Conservation (phyloP, 2,329 filamentous ascomycete genomes). For the Dothidotthia symphoricarpi region DNA sequence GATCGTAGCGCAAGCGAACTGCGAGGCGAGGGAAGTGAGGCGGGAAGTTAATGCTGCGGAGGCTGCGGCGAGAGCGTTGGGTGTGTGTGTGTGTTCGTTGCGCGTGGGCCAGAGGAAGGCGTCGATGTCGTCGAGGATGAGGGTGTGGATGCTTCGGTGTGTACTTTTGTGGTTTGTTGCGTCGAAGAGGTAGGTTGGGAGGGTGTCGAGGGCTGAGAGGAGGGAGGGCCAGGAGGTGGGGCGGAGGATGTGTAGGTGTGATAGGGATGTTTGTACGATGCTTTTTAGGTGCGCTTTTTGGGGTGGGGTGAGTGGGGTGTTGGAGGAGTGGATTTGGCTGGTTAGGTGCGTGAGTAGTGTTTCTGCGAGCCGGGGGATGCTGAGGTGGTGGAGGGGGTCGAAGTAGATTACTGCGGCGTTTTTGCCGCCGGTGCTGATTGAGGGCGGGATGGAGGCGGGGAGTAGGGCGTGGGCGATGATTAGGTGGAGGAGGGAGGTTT, state of each 20-base stretch:
- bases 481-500: conserved; percentile 60
- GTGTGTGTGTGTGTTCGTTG: background rate
- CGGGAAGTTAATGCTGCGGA: conserved; percentile 16
- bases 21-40: conserved; percentile 8
- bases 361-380: conserved; percentile 48
- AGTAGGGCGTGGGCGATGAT: conserved; percentile 54
- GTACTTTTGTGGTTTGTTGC: conserved; percentile 50
- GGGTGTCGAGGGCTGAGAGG: conserved; percentile 48
- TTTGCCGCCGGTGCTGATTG: conserved; percentile 44
- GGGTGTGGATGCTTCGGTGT: conserved; percentile 48
- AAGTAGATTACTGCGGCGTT: conserved; percentile 50
- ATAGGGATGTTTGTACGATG: conserved; percentile 44
- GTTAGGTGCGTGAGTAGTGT: conserved; percentile 30
- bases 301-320: background rate
- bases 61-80: conserved; percentile 12
- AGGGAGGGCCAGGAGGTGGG: conserved; percentile 54
- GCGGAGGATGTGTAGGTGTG: conserved; percentile 59
- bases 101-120: conserved; percentile 44
- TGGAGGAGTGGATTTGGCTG: background rate
- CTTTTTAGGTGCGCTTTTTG: conserved; percentile 14
- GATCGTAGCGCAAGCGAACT: conserved; percentile 14
- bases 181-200: conserved; percentile 54
- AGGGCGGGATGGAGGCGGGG: conserved; percentile 33
- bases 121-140: conserved; percentile 57
- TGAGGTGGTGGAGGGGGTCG: conserved; percentile 57